Evolutionary conservation across 345 rosid genomes (phyloP).

Genomic region (Eucalyptus tenuipes): DNA sequence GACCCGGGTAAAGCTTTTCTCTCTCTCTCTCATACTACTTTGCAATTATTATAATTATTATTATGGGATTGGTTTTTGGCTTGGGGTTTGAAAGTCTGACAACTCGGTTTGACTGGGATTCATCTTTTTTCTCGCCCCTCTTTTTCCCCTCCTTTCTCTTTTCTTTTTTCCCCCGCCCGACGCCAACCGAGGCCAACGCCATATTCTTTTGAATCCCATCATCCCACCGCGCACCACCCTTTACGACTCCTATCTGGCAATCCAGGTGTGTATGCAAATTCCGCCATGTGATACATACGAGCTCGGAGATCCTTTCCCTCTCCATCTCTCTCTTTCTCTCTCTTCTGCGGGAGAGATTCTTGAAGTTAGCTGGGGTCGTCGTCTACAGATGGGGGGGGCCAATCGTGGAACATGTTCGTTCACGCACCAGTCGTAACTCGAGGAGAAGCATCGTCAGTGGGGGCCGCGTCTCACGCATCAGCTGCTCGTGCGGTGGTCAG

Average conservation of each 20-base stretch:
- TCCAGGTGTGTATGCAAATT: not conserved
- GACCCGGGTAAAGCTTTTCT: not conserved
- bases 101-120: constrained; percentile 17
- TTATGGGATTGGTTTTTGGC: not conserved
- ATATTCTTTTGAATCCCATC: not conserved
- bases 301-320: not conserved
- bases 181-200: constrained; percentile 17
- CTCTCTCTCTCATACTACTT: not conserved
- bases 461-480: not conserved
- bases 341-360: not conserved
- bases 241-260: not conserved
- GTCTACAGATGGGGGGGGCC: not conserved
- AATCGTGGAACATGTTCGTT: not conserved
- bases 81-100: constrained; percentile 6
- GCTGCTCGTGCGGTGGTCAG: not conserved
- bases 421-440: not conserved
- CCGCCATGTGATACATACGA: not conserved
- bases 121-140: not conserved
- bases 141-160: not conserved
- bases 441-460: not conserved
- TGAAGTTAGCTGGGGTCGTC: not conserved
- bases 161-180: not conserved
- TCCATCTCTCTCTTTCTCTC: not conserved
- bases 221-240: constrained; percentile 3
- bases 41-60: not conserved